Evolutionary conservation across 164 flowering plant species (phyloP), one percentile per base, ranked within the genome.

Genomic region (Magnolia sinica): DNA sequence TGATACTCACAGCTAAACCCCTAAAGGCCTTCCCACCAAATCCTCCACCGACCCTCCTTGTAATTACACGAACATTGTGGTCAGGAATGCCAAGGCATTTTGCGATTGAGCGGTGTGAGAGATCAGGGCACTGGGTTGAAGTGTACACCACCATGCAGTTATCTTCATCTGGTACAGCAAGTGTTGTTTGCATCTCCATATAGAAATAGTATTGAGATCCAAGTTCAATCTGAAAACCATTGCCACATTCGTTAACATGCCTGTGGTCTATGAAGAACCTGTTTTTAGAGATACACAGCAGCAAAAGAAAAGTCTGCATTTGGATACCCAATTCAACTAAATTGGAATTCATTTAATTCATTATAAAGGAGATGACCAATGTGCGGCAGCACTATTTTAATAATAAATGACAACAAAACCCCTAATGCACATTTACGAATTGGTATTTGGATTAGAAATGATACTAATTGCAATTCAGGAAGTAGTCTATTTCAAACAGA

Each of bases 21-120:
- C 75, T 89, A 27, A 87, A 31, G 23, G 90, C 88, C 86, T 94
- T 94, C 71, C 98, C 98, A 74, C 98, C 98, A 86, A 94, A 94
- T 2, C 97, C 97, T 55, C 98, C 98, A 29, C 98, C 98, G 80
- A 94, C 91, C 79, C 98, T 89, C 87, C 98, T 88, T 31, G 98
- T 91, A 73, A 90, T 87, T 18, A 92, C 92, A 70, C 98, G 97
- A 31, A 94, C 85, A 79, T 90, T 94, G 81, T 91, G 87, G 20
- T 84, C 86, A 67, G 95, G 98, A 84, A 95, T 61, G 61, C 98
- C 97, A 64, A 95, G 93, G 80, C 97, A 95, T 72, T 71, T 87
- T 58, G 97, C 92, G 75, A 92, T 82, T 10, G 77, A 69, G 14
- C 16, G 23, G 27, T 92, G 96, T 22, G 86, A 79, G 77, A 1